phyloP scores from a whole-genome alignment of 2,329 filamentous ascomycete species.

The Phaeosphaeriaceae sp. region DNA sequence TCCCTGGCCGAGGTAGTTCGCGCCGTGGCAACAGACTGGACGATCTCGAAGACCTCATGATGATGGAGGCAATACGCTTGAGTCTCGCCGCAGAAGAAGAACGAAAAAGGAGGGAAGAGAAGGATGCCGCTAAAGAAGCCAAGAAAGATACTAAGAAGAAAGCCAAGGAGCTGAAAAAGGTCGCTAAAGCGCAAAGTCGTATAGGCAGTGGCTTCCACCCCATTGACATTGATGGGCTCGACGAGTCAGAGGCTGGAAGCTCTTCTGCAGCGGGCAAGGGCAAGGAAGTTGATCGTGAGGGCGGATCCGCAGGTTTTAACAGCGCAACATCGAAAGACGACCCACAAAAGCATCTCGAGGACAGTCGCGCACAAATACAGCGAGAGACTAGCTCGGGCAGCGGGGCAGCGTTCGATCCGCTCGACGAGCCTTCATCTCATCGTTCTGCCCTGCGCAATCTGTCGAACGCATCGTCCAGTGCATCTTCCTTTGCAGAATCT shows the following conservation, averaged over 20 bases:
- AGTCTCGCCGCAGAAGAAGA: slow-evolving; percentile 95
- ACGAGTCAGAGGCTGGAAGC: slow-evolving; percentile 34
- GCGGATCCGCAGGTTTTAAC: slow-evolving; percentile 47
- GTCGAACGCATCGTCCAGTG: slow-evolving; percentile 84
- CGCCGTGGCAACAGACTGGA: slow-evolving; percentile 71
- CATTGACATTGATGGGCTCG: slow-evolving; percentile 60
- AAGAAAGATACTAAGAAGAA: slow-evolving; percentile 87
- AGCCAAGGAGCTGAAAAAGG: slow-evolving; percentile 68
- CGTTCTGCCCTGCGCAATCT: slow-evolving; percentile 80
- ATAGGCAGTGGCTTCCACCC: slow-evolving; percentile 54
- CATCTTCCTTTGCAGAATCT: slow-evolving; percentile 78
- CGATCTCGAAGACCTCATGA: slow-evolving; percentile 97
- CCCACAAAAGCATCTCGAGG: slow-evolving; percentile 56
- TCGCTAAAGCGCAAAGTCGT: slow-evolving; percentile 72
- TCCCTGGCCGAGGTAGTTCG: slow-evolving; percentile 56
- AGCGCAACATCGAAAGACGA: slow-evolving; percentile 42
- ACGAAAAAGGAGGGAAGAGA: slow-evolving; percentile 83
- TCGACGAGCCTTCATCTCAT: slow-evolving; percentile 50
- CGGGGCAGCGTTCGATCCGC: slow-evolving; percentile 52
- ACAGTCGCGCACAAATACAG: slow-evolving; percentile 53
- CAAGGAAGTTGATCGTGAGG: slow-evolving; percentile 55
- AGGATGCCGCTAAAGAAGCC: slow-evolving; percentile 79
- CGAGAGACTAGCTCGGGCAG: slow-evolving; percentile 44
- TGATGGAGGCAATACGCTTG: slow-evolving; percentile 92
- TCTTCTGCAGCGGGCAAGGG: slow-evolving; percentile 52